Base-by-base conservation (phyloP, 202 grass and related monocot genomes). In the Hordeum pubiflorum region DNA sequence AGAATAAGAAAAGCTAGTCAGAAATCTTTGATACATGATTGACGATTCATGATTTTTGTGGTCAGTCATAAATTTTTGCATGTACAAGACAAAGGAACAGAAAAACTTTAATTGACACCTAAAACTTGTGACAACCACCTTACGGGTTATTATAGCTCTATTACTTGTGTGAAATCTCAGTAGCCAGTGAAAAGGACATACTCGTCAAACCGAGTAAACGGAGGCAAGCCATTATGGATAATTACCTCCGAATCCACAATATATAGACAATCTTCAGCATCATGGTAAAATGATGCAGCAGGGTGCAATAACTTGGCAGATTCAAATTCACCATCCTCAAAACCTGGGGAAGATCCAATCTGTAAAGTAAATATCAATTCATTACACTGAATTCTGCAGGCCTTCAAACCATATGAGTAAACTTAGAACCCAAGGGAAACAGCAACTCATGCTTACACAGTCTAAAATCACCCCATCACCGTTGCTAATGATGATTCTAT, bases 291-390 rank as follows among this genome's bases (percentile, higher is more conserved):
- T 39, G 86, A 94, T 68, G 89, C 89, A 84, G 89, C 87, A 84
- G 94, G 91, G 12, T 68, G 87, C 56, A 89, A 87, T 38, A 97
- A 83, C 83, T 94, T 94, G 59, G 91, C 87, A 70, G 75, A 94
- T 91, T 94, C 91, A 91, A 97, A 97, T 79, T 97, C 88, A 34
- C 89, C 89, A 86, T 97, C 94, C 88, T 97, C 94, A 74, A 94
- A 94, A 58, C 94, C 91, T 32, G 82, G 89, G 55, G 78, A 92
- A 38, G 82, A 97, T 79, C 94, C 94, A 81, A 97, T 94, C 94
- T 97, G 72, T 68, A 89, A 91, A 66, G 5, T 31, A 69, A 74
- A 75, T 75, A 3, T 2, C 56, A 75, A 58, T 57, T 59, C 5
- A 59, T 63, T 10, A 38, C 79, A 72, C 29, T 77, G 39, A 34